phyloP scores from a whole-genome alignment of 176 grass and related monocot genomes.

The Zea luxurians region DNA sequence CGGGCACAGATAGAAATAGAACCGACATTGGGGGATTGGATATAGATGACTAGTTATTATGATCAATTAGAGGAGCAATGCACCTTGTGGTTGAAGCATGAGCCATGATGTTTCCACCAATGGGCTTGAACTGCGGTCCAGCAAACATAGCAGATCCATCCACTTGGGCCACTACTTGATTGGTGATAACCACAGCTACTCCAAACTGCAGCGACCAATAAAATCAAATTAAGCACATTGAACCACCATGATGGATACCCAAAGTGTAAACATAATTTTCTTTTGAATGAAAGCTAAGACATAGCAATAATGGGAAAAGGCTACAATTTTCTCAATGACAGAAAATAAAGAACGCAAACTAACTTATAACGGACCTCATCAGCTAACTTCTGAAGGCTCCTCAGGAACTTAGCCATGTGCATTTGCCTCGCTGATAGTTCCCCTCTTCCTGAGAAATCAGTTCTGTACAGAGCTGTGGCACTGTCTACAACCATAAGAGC shows the following conservation, averaged over 20 bases:
- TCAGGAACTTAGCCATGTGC: conserved; percentile 95
- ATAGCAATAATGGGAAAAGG: neutral
- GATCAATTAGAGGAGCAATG: neutral
- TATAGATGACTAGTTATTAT: neutral
- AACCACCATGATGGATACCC: neutral
- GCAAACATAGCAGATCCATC: conserved; percentile 97
- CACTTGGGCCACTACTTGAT: conserved; percentile 98
- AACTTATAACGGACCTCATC: conserved; percentile 59
- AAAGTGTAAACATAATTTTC: neutral
- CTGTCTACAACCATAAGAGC: conserved; percentile 98
- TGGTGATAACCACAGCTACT: conserved; percentile 93
- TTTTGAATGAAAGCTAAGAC: neutral
- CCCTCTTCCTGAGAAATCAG: conserved; percentile 95
- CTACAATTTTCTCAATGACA: neutral
- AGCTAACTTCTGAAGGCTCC: conserved; percentile 92
- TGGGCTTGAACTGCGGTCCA: conserved; percentile 88
- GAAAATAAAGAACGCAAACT: neutral
- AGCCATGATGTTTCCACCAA: conserved; percentile 95
- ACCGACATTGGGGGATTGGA: neutral
- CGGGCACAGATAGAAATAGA: neutral
- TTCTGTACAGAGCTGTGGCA: conserved; percentile 90
- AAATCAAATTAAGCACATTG: conserved; percentile 4
- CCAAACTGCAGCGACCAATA: conserved; percentile 66
- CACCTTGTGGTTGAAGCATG: conserved; percentile 93
- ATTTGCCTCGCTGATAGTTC: conserved; percentile 96